These are phyloP conservation scores for Umbelopsis sp. DNA, from an alignment of 371 early-diverging fungal genomes.

Conservation along the genomic window DNA sequence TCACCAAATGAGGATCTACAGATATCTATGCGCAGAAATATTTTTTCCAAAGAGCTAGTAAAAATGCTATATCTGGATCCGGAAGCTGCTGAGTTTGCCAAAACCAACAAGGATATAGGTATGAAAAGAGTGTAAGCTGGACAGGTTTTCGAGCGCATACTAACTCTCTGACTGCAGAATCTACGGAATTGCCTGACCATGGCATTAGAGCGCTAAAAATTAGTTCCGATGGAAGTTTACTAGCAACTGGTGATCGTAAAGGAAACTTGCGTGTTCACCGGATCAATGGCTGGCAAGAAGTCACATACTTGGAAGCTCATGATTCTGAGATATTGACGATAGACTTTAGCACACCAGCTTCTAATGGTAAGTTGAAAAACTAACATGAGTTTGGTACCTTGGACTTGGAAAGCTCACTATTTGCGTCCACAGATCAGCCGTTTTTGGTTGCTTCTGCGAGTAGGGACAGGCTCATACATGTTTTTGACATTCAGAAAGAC, in stretches of 20 bases:
- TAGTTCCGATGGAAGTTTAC: conserved; percentile 64
- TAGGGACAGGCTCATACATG: conserved; percentile 81
- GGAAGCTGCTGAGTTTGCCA: conserved; percentile 47
- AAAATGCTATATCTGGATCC: conserved; percentile 63
- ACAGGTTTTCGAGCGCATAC: background rate
- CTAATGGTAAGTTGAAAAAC: conserved; percentile 26
- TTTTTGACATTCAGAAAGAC: conserved; percentile 67
- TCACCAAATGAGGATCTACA: conserved; percentile 10
- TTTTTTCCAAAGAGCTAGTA: conserved; percentile 63
- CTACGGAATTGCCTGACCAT: conserved; percentile 43
- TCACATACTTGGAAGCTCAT: conserved; percentile 79
- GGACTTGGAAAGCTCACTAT: background rate
- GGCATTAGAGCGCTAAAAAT: conserved; percentile 76
- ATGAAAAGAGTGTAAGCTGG: conserved; percentile 11
- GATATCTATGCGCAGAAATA: conserved; percentile 46
- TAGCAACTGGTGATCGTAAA: conserved; percentile 80
- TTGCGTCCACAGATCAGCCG: conserved; percentile 32
- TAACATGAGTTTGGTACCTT: background rate
- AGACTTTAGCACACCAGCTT: conserved; percentile 61
- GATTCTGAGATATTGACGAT: conserved; percentile 82
- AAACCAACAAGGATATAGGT: conserved; percentile 41
- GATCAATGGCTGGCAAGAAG: conserved; percentile 60
- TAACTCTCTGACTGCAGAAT: background rate
- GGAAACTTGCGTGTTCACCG: conserved; percentile 77
- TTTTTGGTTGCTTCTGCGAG: conserved; percentile 76